Base-by-base conservation (phyloP, 768 basidiomycete species). In the Antrodiella citrinella region DNA sequence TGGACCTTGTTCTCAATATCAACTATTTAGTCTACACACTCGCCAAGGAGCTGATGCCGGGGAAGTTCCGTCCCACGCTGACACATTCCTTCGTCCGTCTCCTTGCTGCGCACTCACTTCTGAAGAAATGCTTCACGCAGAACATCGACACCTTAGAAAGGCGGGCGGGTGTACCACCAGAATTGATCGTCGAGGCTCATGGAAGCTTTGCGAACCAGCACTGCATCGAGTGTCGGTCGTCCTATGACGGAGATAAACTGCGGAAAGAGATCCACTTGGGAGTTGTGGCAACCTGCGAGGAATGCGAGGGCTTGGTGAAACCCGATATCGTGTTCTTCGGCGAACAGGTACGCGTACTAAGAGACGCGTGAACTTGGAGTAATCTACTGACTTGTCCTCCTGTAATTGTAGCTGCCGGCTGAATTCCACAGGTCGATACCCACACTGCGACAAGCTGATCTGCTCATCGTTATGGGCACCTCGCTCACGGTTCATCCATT, bases 271-370 rank as follows among this genome's bases (percentile, higher is more conserved):
- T 95, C 25, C 64, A 74, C 51, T 63, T 68, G n/a, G 81, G 81
- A 39, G 65, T 77, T 53, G 80, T 89, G 12, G 82, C 92, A 4
- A 73, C 68, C 44, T 97, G 95, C 62, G 61, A 72, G 26, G 49
- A 58, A 19, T 92, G 91, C 55, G 70, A 68, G 1, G 91, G 90
- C 0, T 71, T 90, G 35, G 82, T 93, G 13, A 92, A 94, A 65
- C 91, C 91, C n/a, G 88, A 95, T 59, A 95, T 95, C 40, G 89
- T 95, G 11, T 94, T 95, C 68, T 94, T 95, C 59, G 91, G 93
- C 20, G 87, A 91, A 67, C 61, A 74, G 30, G 83, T 86, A 61
- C 25, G 81, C n/a, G n/a, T 68, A 2, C 47, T 13, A 5, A 26
- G n/a, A n/a, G n/a, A n/a, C n/a, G n/a, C n/a, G n/a, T n/a, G n/a